Evolutionary conservation across 495 filamentous ascomycete genomes (phyloP), one percentile per base, ranked within the genome.

Genomic region (Cercophora sp.): DNA sequence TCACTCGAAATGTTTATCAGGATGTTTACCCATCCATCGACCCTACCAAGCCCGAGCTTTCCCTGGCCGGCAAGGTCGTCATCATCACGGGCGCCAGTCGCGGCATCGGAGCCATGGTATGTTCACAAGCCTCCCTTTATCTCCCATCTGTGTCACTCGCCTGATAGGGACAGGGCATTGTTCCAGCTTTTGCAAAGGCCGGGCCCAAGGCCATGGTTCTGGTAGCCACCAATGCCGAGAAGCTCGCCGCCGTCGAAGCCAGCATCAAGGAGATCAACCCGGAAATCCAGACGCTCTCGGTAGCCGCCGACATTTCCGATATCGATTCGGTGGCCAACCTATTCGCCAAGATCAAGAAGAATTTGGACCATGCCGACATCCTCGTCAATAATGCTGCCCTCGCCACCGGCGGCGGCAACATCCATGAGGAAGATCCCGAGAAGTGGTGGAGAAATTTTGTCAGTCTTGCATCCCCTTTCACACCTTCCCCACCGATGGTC

Each of bases 381-480:
- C 57, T 83, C 13, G 63, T 83, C 53, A 81, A 79, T 57, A 82
- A 83, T 41, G 78, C 80, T 0, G 80, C 72, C 15, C 55, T 61
- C 29, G 51, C 77, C 6, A 58, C 59, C 10, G 36, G 48, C 2
- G 40, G 18, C n/a, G 51, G 10, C 5, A 52, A 39, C 0, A 58
- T 82, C 4, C 58, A 57, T 0, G 78, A 81, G 0, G 56, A 48
- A 16, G 71, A 82, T 20, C 66, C 69, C 3, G 68, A 68, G 1
- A 63, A 68, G 2, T 81, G 75, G 71, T 79, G 71, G 69, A 61
- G 54, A 27, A 58, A 56, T 13, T 66, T 55, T 19, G 56, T 59
- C 71, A 22, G 65, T 77, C 29, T 32, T 32, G 29, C 29, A 8
- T 32, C 29, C 29, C 29, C 6, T 32, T 32, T 32, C 13, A 6